phyloP scores from a whole-genome alignment of 257 asterid genomes.

The Perilla frutescens region DNA sequence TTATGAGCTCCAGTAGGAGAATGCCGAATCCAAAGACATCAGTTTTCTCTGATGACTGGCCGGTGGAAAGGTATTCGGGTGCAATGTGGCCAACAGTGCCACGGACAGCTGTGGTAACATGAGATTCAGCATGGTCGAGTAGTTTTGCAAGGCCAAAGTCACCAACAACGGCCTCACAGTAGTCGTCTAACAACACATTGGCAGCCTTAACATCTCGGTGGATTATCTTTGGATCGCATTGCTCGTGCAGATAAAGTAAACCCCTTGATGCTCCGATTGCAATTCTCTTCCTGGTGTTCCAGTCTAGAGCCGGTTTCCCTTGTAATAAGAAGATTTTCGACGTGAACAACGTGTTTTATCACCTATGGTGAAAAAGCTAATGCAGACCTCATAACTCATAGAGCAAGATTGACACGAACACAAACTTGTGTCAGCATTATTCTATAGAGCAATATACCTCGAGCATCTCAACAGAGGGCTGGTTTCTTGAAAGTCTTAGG shows the following conservation, averaged over 20 bases:
- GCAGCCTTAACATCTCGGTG: slow-evolving; percentile 98
- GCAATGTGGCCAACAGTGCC: slow-evolving; percentile 98
- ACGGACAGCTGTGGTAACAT: slow-evolving; percentile 95
- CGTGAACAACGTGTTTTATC: not conserved
- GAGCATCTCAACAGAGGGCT: not conserved
- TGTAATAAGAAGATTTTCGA: not conserved
- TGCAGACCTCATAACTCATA: not conserved
- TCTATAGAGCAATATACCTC: no score
- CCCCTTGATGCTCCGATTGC: slow-evolving; percentile 96
- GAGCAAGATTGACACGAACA: no score
- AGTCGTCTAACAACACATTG: slow-evolving; percentile 80
- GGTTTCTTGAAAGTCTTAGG: not conserved
- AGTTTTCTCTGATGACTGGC: slow-evolving; percentile 93
- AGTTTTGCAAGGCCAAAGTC: slow-evolving; percentile 96
- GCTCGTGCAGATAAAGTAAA: slow-evolving; percentile 86
- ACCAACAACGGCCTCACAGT: slow-evolving; percentile 84
- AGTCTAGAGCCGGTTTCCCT: slow-evolving; percentile 86
- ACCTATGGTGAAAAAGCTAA: not conserved
- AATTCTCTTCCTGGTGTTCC: slow-evolving; percentile 84
- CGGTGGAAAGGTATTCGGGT: slow-evolving; percentile 90
- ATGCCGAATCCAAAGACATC: slow-evolving; percentile 97
- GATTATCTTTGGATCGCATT: slow-evolving; percentile 96
- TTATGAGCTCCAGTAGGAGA: slow-evolving; percentile 83
- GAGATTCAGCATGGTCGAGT: slow-evolving; percentile 90
- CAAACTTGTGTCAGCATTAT: no score